Base-by-base conservation (phyloP, 768 basidiomycete species). In the Kwoniella bestiolae region DNA sequence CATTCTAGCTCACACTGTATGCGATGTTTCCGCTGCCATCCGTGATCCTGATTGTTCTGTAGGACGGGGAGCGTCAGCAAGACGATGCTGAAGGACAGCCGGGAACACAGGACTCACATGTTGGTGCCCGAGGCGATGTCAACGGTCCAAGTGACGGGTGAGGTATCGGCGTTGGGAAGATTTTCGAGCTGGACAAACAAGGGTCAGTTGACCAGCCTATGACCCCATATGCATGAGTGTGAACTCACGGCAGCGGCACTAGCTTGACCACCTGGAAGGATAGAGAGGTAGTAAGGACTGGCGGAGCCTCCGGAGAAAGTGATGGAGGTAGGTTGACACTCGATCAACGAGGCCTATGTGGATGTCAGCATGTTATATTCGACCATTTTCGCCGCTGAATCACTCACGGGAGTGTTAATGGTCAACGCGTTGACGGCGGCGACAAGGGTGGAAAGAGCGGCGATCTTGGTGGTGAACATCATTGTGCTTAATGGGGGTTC, bases 11-110 rank as follows among this genome's bases (percentile, higher is more conserved):
- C 18, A 41, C 38, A 0, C 76, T 72, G 65, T 75, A 75, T n/a
- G 69, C 69, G 32, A 58, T 69, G 16, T 46, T 45, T 21, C 80
- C 81, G 38, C 59, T 68, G 12, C 63, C 64, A 61, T 82, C 81
- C 34, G 73, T 66, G 32, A 77, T 60, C 45, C 47, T 58, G 60
- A 75, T 35, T 21, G 74, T 72, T 26, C 70, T 72, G 44, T 14
- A 23, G n/a, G 28, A 25, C 7, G 12, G n/a, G 31, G 28, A 32
- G 8, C 29, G 41, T 34, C 41, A 41, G n/a, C 18, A 14, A 16
- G 18, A 26, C 25, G 38, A 21, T 12, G 35, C 29, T 16, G n/a
- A 18, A 26, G n/a, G 21, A 21, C n/a, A 8, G 12, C 7, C 32
- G n/a, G 14, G 32, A 21, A 5, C 12, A 56, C 32, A 8, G 21